Base-by-base conservation (phyloP, 306 rosid species). In the Echinosophora koreensis region DNA sequence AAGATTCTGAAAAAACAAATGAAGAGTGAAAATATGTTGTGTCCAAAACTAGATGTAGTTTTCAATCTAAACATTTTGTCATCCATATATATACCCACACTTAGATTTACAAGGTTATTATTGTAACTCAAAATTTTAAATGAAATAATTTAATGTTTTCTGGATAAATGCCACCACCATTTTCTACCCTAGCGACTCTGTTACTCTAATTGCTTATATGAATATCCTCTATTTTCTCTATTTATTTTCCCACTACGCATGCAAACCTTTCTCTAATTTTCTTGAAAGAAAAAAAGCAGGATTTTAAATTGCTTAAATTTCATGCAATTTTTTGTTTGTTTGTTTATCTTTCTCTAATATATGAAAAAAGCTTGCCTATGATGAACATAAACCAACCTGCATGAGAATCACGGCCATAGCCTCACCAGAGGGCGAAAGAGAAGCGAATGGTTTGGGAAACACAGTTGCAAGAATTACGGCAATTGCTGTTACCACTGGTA, bases 391-490 rank as follows among this genome's bases (percentile, higher is more conserved):
- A 67, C 77, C 14, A 81, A 92, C 93, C 93, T 90, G 92, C 87
- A 92, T 74, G 73, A 90, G 82, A 79, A 92, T 63, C 35, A 84
- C n/a, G 57, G 93, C 92, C 77, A 92, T 64, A 41, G 90, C 81
- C 73, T 92, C 90, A 58, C 89, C 92, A 15, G 92, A 68, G 51
- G 93, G 85, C 59, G 96, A 86, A 74, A 92, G 88, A 77, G 82
- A 79, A 68, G 85, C 82, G 47, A 84, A 84, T 72, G 84, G 80
- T 66, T 81, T 85, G 32, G 93, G 92, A 66, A 90, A 81, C 66
- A 84, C 22, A 18, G 90, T 88, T 16, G 96, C 96, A 47, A 88
- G 70, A 71, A 87, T 71, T 69, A 90, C 93, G 44, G 82, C 88
- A 73, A 85, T 73, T 14, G 92, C 93, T 71, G 97, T 90, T 87